Percentiles rank a stretch among this genome's conserved stretches.
phyloP scores from a whole-genome alignment of 257 asterid genomes.

The Jacaranda mimosifolia region DNA sequence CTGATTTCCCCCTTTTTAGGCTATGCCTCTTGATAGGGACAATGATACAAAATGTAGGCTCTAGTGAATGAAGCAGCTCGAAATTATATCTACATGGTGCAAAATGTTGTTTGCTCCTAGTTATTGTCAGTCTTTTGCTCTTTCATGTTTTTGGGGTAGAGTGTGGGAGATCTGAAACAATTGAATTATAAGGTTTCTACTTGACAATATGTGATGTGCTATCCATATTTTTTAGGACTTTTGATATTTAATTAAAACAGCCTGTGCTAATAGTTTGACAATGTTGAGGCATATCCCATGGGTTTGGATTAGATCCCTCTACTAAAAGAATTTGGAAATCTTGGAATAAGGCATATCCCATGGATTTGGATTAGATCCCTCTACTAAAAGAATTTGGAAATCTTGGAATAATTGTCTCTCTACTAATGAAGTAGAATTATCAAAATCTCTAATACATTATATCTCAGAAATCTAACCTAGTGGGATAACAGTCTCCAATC shows the following conservation, averaged over 20 bases:
- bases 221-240: not conserved
- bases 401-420: conserved; percentile 1
- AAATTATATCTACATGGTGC: conserved; percentile 23
- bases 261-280: not conserved
- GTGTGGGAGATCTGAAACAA: not conserved
- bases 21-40: conserved; percentile 27
- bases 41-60: conserved; percentile 18
- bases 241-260: not conserved
- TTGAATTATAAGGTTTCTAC: not conserved
- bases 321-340: not conserved
- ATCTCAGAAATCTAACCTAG: not conserved
- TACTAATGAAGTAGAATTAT: not conserved
- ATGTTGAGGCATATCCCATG: conserved; percentile 14
- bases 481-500: not conserved
- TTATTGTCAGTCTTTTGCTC: not conserved
- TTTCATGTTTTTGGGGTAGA: not conserved
- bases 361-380: conserved; percentile 7
- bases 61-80: conserved; percentile 25
- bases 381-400: not conserved
- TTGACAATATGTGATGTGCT: conserved; percentile 16
- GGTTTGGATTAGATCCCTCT: conserved; percentile 8
- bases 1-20: conserved; percentile 21
- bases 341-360: conserved; percentile 2
- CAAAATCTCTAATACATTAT: not conserved
- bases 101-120: conserved; percentile 8